Percentiles rank a stretch among this genome's conserved stretches.
Conservation (phyloP, 441 rosid species). For the Macaranga tanarius region DNA sequence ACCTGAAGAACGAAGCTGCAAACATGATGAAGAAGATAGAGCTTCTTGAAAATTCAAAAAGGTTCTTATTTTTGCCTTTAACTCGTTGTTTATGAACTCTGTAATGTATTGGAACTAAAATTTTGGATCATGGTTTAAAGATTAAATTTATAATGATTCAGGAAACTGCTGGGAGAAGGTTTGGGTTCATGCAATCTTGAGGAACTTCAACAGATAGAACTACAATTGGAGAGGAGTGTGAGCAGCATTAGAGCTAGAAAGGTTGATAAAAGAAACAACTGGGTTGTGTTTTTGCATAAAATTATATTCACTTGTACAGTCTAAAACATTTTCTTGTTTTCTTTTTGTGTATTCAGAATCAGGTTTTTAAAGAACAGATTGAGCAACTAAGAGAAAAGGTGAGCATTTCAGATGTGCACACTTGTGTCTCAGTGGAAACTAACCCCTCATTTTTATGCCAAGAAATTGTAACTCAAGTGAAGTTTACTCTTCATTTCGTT, state of each 20-base stretch:
- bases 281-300: not conserved
- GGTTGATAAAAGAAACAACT: slow-evolving; percentile 34
- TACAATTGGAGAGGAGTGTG: slow-evolving; percentile 75
- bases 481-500: too few species aligned
- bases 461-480: not conserved
- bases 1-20: slow-evolving; percentile 67
- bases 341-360: slow-evolving; percentile 28
- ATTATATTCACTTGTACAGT: too few species aligned
- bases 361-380: slow-evolving; percentile 47
- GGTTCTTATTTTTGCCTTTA: slow-evolving; percentile 32
- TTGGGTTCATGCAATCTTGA: slow-evolving; percentile 62
- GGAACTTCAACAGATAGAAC: slow-evolving; percentile 73
- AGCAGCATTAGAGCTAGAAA: slow-evolving; percentile 66
- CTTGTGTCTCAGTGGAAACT: not conserved
- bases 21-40: slow-evolving; percentile 73
- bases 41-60: slow-evolving; percentile 68
- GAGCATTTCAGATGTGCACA: not conserved
- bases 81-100: not conserved
- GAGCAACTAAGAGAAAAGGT: slow-evolving; percentile 48
- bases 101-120: not conserved
- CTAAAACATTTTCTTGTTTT: not conserved
- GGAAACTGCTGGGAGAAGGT: slow-evolving; percentile 83
- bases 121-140: not conserved
- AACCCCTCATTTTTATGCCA: not conserved
- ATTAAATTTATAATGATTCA: slow-evolving; percentile 26